A percentile compares a stretch with the other conserved stretches of the same genome.
Conservation (phyloP, 148 eudicot genomes). For the Beta vulgaris region DNA sequence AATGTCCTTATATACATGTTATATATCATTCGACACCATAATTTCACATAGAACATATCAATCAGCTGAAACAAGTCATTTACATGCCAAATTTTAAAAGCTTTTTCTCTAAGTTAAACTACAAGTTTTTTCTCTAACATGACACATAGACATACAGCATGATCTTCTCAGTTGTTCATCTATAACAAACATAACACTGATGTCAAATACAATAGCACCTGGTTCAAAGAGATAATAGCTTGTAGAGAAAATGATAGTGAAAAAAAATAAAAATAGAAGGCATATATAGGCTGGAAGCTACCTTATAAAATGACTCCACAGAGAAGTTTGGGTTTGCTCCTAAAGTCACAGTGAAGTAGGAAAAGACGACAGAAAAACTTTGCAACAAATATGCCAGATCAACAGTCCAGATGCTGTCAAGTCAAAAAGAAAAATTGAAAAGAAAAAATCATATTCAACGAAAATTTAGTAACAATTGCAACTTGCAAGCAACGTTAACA, state of each 20-base stretch:
- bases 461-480: not conserved
- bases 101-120: not conserved
- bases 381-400: conserved; percentile 92
- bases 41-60: not conserved
- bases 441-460: not conserved
- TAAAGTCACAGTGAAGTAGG: conserved; percentile 91
- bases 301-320: conserved; percentile 89
- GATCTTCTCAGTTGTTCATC: not conserved
- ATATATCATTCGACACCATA: not conserved
- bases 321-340: conserved; percentile 94
- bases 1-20: not conserved
- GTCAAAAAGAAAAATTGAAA: conserved; percentile 4
- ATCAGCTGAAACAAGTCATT: not conserved
- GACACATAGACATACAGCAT: too few relatives aligned
- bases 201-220: not conserved
- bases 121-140: too few relatives aligned
- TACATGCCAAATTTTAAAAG: not conserved
- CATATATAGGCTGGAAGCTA: conserved; percentile 20
- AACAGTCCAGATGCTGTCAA: conserved; percentile 95
- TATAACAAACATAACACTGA: not conserved
- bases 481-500: not conserved
- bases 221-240: not conserved
- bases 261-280: not conserved
- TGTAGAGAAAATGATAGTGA: not conserved
- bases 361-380: conserved; percentile 68